Evolutionary conservation across 768 basidiomycete genomes (phyloP), one percentile per base, ranked within the genome.

Genomic region (Lentinula lateritia): DNA sequence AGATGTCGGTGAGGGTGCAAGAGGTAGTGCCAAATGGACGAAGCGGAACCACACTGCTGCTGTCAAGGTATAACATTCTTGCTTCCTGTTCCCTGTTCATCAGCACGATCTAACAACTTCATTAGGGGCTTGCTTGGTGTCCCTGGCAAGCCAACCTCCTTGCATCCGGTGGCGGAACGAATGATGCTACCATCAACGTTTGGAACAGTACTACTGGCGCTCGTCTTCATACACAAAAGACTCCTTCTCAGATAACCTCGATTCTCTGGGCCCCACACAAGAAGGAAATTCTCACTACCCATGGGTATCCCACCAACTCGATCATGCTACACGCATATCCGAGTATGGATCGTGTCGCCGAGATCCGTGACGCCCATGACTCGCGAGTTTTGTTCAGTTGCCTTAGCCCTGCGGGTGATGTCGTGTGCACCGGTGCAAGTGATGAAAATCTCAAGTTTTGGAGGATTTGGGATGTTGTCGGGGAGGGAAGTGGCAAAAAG

Each of bases 381-480:
- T 87, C 89, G 35, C 79, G 97, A 3, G 92, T 98, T 56, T 76
- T 98, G 45, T 93, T 90, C 70, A 92, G 90, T 60, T 85, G 88
- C 20, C 71, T 97, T 7, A 85, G 90, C 60, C 97, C 97, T 2
- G 89, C 86, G 6, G 97, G 97, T 0, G 93, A 95, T 66, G 87
- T 94, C 4, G 88, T 99, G 9, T 90, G 87, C 65, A 98, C 96
- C 0, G 93, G 92, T 7, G 93, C 93, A 1, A 90, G 90, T 0
- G 97, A 98, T 69, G 96, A 98, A 79, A 95, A 95, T 69, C 78
- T 98, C 68, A 98, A 98, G 78, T 96, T 96, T 75, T 96, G 95
- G 95, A 84, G 86, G 62, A 81, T 93, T 42, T 92, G 91, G 91
- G 90, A 92, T 53, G 72, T 80, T 45, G 78, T 75, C 8, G 76